Base-by-base conservation (phyloP, 345 rosid genomes). In the Schrenkiella parvula region DNA sequence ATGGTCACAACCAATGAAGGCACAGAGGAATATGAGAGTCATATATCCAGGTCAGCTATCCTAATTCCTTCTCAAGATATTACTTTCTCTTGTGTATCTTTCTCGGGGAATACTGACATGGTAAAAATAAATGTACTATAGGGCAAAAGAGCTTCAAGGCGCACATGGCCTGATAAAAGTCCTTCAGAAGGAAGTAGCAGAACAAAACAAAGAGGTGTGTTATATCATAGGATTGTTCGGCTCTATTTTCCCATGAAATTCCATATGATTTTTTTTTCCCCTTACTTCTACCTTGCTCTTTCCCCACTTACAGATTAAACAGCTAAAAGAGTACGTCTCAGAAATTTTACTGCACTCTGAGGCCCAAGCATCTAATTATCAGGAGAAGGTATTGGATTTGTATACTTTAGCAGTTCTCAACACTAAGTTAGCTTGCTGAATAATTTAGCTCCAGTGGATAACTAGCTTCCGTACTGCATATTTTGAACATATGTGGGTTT, bases 321-420 rank as follows among this genome's bases (percentile, higher is more conserved):
- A 79, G 71, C 84, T 79, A 81, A 91, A 86, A 81, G 89, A 86
- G 60, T 86, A 86, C 82, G 83, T 87, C 67, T 87, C 93, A 0
- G 96, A 93, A 73, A 79, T 93, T 71, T 75, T 85, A 50, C 59
- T 93, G 76, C 98, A 93, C 80, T 90, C 90, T 41, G 98, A 93
- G 79, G 97, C 97, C 66, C 98, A 93, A 78, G 84, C 98, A 73
- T 82, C 82, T 55, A 84, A 84, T 50, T 93, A 77, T 80, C 97
- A 87, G 80, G 87, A 88, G 67, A 91, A 93, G 98, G 98, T 93
- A 81, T 39, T 31, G 28, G 62, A 64, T 66, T 38, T 15, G 29
- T 48, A 73, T 38, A 23, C 37, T 12, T 75, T 4, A 26, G 61
- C 66, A 8, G 10, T 60, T 25, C 53, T 75, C 34, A 22, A 6